phyloP scores from a whole-genome alignment of 768 basidiomycete genomes.

The Tephrocybe sp. region DNA sequence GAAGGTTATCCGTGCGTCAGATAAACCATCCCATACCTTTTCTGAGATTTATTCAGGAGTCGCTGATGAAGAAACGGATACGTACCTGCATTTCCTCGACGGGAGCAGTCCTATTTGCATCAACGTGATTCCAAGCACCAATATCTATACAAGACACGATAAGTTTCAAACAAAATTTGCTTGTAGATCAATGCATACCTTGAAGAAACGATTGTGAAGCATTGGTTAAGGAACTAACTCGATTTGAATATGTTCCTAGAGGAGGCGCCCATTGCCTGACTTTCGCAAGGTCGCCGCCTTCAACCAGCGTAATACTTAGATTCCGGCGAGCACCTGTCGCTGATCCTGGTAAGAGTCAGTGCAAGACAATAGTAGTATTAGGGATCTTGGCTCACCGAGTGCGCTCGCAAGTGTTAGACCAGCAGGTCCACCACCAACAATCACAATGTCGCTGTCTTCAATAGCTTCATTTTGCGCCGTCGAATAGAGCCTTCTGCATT shows the following conservation, averaged over 20 bases:
- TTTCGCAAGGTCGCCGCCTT: slow-evolving; percentile 75
- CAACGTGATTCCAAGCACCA: slow-evolving; percentile 83
- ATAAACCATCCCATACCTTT: slow-evolving; percentile 92
- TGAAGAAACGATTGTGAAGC: slow-evolving; percentile 65
- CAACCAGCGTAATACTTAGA: slow-evolving; percentile 71
- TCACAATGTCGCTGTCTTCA: slow-evolving; percentile 80
- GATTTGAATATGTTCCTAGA: slow-evolving; percentile 66
- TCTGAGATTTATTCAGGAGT: background rate
- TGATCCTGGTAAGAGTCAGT: slow-evolving; percentile 42
- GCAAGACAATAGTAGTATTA: background rate
- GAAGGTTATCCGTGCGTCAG: slow-evolving; percentile 77
- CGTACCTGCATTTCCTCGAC: slow-evolving; percentile 84
- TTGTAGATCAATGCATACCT: slow-evolving; percentile 50
- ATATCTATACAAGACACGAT: slow-evolving; percentile 48
- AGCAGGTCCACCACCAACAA: slow-evolving; percentile 93
- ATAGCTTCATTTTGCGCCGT: slow-evolving; percentile 8
- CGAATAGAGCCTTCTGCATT: slow-evolving; percentile 8
- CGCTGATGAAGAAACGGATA: background rate
- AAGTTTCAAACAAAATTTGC: no score
- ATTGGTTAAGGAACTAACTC: slow-evolving; percentile 85
- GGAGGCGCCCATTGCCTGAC: slow-evolving; percentile 65
- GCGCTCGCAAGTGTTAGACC: slow-evolving; percentile 90
- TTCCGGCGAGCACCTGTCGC: slow-evolving; percentile 49
- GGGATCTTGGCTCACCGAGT: slow-evolving; percentile 53
- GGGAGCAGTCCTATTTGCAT: slow-evolving; percentile 62